Evolutionary conservation across 2,329 filamentous ascomycete species (phyloP).

Genomic region (Colletotrichum chrysophilum): DNA sequence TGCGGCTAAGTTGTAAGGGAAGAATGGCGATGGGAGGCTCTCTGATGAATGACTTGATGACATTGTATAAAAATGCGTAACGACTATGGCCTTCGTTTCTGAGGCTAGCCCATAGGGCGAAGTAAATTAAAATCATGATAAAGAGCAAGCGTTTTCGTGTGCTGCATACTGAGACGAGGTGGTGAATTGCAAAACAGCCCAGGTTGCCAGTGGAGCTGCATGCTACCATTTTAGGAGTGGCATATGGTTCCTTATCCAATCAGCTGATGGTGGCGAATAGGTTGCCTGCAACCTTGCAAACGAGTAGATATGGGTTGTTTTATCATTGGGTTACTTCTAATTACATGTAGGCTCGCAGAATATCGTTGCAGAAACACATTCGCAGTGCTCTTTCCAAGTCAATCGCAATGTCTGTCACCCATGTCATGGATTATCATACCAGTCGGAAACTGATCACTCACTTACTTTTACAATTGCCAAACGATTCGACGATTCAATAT

Average conservation of each 20-base stretch:
- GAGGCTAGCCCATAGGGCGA: neutral
- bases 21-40: neutral
- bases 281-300: neutral
- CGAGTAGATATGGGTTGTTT: neutral
- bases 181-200: neutral
- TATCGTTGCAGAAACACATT: neutral
- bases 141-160: neutral
- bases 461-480: neutral
- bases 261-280: neutral
- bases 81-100: neutral
- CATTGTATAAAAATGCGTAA: conserved; percentile 9
- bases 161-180: neutral
- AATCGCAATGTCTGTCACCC: neutral
- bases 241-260: neutral
- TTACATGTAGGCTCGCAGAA: neutral
- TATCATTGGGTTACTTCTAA: no score
- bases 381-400: neutral
- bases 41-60: conserved; percentile 10
- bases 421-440: neutral
- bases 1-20: conserved; percentile 11
- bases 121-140: neutral
- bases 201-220: neutral
- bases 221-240: neutral
- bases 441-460: neutral
- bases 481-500: neutral